Conservation (phyloP, 441 rosid species). For the Erodium texanum region DNA sequence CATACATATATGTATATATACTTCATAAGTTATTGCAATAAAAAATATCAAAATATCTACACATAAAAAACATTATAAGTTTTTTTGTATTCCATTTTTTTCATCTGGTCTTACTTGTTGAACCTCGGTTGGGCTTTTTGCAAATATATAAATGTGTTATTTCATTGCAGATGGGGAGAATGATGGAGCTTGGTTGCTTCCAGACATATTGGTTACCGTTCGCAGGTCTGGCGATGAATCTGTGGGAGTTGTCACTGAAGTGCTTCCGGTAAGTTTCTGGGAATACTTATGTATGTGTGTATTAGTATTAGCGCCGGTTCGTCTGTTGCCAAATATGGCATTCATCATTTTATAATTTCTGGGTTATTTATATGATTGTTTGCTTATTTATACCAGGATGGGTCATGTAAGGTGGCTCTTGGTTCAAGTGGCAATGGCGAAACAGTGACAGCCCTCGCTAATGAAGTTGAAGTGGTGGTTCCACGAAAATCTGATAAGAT, state of each 20-base stretch:
- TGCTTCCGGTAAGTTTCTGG: conserved; percentile 49
- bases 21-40: too few species aligned
- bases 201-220: conserved; percentile 74
- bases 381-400: too few species aligned
- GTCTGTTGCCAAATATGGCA: too few species aligned
- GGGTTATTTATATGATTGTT: too few species aligned
- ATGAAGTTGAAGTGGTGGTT: conserved; percentile 53
- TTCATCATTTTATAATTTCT: too few species aligned
- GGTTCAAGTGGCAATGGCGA: conserved; percentile 65
- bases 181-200: conserved; percentile 80
- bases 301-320: too few species aligned
- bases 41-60: too few species aligned
- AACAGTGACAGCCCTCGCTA: conserved; percentile 33
- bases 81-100: too few species aligned
- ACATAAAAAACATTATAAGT: too few species aligned
- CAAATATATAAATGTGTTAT: conserved; percentile 8
- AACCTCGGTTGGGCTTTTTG: neutral
- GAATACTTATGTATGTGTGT: too few species aligned
- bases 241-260: conserved; percentile 71
- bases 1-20: too few species aligned
- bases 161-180: conserved; percentile 58
- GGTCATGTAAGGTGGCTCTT: conserved; percentile 58
- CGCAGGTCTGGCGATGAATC: conserved; percentile 59
- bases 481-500: conserved; percentile 80
- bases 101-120: too few species aligned